Conservation (phyloP, 805 yeast genomes). For the Kuraishia capsulata region DNA sequence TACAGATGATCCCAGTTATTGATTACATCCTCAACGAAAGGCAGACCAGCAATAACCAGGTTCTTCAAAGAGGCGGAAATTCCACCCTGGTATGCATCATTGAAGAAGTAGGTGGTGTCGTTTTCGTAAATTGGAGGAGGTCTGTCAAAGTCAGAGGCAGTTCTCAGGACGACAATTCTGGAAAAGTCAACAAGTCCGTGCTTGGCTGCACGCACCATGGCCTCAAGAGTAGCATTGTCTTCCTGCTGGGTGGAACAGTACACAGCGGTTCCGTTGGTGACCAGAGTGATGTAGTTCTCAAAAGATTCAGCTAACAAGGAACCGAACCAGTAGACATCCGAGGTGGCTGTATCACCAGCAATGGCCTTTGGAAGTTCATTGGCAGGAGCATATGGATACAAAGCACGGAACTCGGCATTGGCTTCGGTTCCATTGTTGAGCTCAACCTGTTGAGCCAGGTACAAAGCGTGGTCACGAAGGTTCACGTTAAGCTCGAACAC, state of each 20-base stretch:
- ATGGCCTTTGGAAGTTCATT: conserved; percentile 28
- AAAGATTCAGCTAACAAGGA: conserved; percentile 34
- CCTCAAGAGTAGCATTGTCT: conserved; percentile 49
- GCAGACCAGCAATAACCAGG: conserved; percentile 40
- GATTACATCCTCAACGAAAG: conserved; percentile 38
- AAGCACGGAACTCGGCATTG: conserved; percentile 30
- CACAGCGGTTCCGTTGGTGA: conserved; percentile 42
- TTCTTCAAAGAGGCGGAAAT: conserved; percentile 32
- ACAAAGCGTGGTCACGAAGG: conserved; percentile 41
- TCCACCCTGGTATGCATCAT: conserved; percentile 35
- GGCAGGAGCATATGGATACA: conserved; percentile 36
- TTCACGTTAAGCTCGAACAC: conserved; percentile 45
- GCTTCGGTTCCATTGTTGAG: conserved; percentile 30
- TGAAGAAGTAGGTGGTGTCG: conserved; percentile 36
- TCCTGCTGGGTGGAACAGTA: conserved; percentile 52
- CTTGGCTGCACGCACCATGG: conserved; percentile 35
- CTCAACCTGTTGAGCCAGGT: conserved; percentile 30
- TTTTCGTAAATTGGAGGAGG: conserved; percentile 36
- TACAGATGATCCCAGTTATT: conserved; percentile 29
- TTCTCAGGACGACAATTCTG: conserved; percentile 45
- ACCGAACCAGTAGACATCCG: conserved; percentile 47
- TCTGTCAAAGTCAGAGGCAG: conserved; percentile 44
- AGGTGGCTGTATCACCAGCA: conserved; percentile 44
- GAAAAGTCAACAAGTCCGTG: conserved; percentile 40
- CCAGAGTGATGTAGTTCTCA: conserved; percentile 28